Evolutionary conservation across 2,329 filamentous ascomycete genomes (phyloP).

Genomic region (Apiospora rasikravindrae): DNA sequence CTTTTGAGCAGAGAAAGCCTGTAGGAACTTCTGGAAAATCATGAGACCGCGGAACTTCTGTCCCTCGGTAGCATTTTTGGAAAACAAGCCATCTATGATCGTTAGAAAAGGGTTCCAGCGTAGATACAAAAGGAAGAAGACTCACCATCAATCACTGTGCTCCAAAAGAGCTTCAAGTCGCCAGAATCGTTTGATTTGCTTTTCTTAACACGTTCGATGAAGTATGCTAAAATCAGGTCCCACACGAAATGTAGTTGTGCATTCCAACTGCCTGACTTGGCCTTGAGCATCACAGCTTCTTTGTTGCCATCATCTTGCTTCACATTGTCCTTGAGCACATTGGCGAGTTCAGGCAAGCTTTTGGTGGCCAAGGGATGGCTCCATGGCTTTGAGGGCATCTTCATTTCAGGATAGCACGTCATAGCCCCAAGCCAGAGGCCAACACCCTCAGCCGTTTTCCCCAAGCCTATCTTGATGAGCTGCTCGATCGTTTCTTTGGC

Average conservation of each 20-base stretch:
- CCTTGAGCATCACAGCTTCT: constrained; percentile 48
- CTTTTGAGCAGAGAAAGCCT: constrained; percentile 51
- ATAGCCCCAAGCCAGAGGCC: constrained; percentile 82
- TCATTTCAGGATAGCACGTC: constrained; percentile 66
- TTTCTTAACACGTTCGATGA: constrained; percentile 41
- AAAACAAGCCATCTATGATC: constrained; percentile 76
- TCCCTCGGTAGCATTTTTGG: constrained; percentile 79
- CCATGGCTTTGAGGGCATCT: constrained; percentile 75
- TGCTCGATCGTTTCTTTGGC: constrained; percentile 67
- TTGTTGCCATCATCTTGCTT: constrained; percentile 54
- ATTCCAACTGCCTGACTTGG: constrained; percentile 75
- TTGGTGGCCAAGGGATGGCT: constrained; percentile 74
- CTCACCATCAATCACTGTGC: constrained; percentile 82
- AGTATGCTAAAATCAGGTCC: constrained; percentile 73
- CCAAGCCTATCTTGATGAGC: constrained; percentile 68
- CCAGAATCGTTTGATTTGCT: constrained; percentile 44
- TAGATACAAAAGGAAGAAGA: constrained; percentile 29
- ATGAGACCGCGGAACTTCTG: constrained; percentile 93
- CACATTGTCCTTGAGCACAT: constrained; percentile 78
- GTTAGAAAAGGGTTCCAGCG: neutral
- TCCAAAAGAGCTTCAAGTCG: constrained; percentile 81
- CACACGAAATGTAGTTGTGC: constrained; percentile 87
- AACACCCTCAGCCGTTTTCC: constrained; percentile 85
- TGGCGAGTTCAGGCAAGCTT: constrained; percentile 71
- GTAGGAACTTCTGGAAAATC: constrained; percentile 78